Conservation (phyloP, 768 basidiomycete genomes). For the Butyriboletus loyo region DNA sequence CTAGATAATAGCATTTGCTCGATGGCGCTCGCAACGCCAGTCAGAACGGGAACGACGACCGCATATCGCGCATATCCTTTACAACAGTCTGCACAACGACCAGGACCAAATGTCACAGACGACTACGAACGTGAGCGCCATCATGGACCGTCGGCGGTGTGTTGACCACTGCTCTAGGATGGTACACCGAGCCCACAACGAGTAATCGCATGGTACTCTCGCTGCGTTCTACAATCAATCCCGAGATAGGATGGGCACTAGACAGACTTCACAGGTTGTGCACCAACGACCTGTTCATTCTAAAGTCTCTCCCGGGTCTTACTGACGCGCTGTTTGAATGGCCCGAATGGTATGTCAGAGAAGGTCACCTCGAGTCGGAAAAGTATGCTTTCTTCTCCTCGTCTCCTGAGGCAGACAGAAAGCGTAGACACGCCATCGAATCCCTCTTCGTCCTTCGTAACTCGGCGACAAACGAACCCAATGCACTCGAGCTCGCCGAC, state of each 20-base stretch:
- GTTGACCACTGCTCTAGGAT: constrained; percentile 45
- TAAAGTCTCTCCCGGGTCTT: constrained; percentile 72
- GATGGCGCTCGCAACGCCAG: constrained; percentile 32
- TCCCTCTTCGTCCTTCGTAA: constrained; percentile 88
- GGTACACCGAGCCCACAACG: constrained; percentile 78
- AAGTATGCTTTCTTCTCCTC: constrained; percentile 53
- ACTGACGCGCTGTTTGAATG: constrained; percentile 83
- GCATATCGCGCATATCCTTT: constrained; percentile 28
- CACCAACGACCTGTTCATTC: constrained; percentile 71
- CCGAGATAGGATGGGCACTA: constrained; percentile 87
- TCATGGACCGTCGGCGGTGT: background rate
- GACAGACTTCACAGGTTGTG: constrained; percentile 81
- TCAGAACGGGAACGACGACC: constrained; percentile 22
- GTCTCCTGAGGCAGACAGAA: constrained; percentile 46
- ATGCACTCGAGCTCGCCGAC: constrained; percentile 55
- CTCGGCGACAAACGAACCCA: constrained; percentile 65
- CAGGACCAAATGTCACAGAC: constrained; percentile 53
- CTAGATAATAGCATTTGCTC: background rate
- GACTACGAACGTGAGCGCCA: constrained; percentile 68
- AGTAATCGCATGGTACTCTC: constrained; percentile 92
- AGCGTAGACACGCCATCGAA: constrained; percentile 77
- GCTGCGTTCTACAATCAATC: constrained; percentile 74
- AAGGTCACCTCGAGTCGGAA: constrained; percentile 52
- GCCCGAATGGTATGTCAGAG: constrained; percentile 78
- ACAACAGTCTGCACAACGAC: constrained; percentile 16